A percentile compares a stretch with the other conserved stretches of the same genome.
Conservation (phyloP, 176 grass and related monocot species). For the Ananas comosus region DNA sequence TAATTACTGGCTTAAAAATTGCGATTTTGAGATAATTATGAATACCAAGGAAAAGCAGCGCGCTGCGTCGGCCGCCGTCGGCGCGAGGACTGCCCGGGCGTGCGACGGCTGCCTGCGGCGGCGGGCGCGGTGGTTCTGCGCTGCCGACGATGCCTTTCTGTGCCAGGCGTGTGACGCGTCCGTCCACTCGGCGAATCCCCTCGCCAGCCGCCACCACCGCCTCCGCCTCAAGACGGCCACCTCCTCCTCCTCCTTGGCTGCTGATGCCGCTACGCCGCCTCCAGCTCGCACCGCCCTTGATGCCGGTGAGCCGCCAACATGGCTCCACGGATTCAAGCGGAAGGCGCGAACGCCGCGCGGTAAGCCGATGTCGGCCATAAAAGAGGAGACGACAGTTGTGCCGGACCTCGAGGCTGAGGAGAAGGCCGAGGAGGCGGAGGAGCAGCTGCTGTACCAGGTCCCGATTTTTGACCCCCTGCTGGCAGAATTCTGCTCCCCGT, state of each 20-base stretch:
- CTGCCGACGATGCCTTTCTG: conserved; percentile 69
- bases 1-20: not conserved
- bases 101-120: conserved; percentile 78
- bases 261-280: not conserved
- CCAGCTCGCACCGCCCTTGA: conserved; percentile 2
- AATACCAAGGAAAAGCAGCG: not conserved
- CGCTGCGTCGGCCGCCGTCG: conserved; percentile 23
- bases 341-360: conserved; percentile 63
- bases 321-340: conserved; percentile 56
- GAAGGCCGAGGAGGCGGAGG: conserved; percentile 28
- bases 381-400: conserved; percentile 19
- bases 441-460: conserved; percentile 62
- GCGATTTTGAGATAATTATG: not conserved
- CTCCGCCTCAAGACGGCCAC: conserved; percentile 38
- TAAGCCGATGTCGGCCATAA: conserved; percentile 26
- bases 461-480: conserved; percentile 65
- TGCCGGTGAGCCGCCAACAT: conserved; percentile 21
- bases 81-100: conserved; percentile 50
- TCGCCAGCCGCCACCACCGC: conserved; percentile 71
- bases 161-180: conserved; percentile 70
- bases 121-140: conserved; percentile 66
- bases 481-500: conserved; percentile 42
- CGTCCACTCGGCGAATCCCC: conserved; percentile 81
- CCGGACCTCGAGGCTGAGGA: conserved; percentile 54
- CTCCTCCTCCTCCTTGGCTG: conserved; percentile 3